Conservation (phyloP, 495 filamentous ascomycete genomes). For the Penicillium samsonianum region DNA sequence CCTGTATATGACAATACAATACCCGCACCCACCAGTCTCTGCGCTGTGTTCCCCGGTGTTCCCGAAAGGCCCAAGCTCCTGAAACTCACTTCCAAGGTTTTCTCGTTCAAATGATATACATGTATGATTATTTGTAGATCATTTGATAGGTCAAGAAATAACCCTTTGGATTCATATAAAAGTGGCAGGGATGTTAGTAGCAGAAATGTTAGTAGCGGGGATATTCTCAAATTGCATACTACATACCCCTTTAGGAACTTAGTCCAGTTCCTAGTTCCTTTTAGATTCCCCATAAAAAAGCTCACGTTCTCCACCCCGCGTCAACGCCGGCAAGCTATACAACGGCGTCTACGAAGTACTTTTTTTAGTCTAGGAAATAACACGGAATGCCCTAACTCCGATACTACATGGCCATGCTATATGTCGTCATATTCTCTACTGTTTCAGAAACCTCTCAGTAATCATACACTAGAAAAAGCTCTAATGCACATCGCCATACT, state of each 20-base stretch:
- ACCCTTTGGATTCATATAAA: background rate
- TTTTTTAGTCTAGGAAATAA: background rate
- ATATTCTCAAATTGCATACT: slow-evolving; percentile 2
- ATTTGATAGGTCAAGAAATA: slow-evolving; percentile 11
- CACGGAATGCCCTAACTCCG: background rate
- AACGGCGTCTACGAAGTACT: slow-evolving; percentile 5
- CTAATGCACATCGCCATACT: background rate
- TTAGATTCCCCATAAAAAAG: background rate
- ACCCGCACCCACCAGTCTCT: slow-evolving; percentile 2
- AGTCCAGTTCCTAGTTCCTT: too few species aligned
- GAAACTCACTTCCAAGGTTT: background rate
- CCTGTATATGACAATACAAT: background rate
- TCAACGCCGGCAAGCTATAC: slow-evolving; percentile 4
- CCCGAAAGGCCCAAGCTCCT: slow-evolving; percentile 14
- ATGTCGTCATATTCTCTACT: slow-evolving; percentile 4
- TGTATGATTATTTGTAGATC: slow-evolving; percentile 12
- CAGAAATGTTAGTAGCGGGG: slow-evolving; percentile 7
- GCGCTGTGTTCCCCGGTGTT: slow-evolving; percentile 4
- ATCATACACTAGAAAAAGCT: background rate
- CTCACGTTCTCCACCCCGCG: slow-evolving; percentile 5
- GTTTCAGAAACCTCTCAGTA: background rate
- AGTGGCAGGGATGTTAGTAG: too few species aligned
- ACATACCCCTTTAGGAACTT: background rate
- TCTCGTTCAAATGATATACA: background rate
- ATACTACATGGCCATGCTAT: background rate